Evolutionary conservation across 176 grass and related monocot species (phyloP).

Genomic region (Carex parvula): DNA sequence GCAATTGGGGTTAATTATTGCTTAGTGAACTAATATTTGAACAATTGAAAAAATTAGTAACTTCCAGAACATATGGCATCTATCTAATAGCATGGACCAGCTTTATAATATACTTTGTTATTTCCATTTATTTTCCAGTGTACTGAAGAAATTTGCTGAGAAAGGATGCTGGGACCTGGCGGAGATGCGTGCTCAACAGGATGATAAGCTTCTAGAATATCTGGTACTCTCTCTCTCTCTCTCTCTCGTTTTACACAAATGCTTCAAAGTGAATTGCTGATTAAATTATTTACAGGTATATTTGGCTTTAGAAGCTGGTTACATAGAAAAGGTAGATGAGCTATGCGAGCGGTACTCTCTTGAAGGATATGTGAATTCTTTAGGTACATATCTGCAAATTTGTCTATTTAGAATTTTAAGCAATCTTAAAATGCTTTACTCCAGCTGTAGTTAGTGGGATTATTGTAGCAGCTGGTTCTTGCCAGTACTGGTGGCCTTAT

Average conservation of each 20-base stretch:
- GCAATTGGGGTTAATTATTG: neutral
- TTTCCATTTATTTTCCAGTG: slow-evolving; percentile 34
- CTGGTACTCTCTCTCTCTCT: slow-evolving; percentile 65
- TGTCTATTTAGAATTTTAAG: neutral
- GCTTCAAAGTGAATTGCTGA: no score
- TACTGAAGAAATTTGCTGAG: slow-evolving; percentile 87
- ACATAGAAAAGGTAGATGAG: slow-evolving; percentile 88
- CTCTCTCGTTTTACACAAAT: no score
- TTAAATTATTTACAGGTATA: slow-evolving; percentile 52
- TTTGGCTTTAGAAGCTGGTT: slow-evolving; percentile 94
- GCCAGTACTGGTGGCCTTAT: neutral
- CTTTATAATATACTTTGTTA: slow-evolving; percentile 1
- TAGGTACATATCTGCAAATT: slow-evolving; percentile 44
- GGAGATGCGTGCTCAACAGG: slow-evolving; percentile 69
- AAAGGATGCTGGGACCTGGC: slow-evolving; percentile 97
- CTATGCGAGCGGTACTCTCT: slow-evolving; percentile 73
- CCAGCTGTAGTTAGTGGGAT: neutral
- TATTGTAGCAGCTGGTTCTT: neutral
- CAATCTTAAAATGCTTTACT: neutral
- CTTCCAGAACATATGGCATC: neutral
- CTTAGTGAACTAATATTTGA: neutral
- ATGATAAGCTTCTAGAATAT: slow-evolving; percentile 72
- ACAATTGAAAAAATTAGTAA: neutral
- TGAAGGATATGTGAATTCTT: slow-evolving; percentile 72
- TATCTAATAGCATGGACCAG: neutral